Base-by-base conservation (phyloP, 305 asterid species). In the Fraxinus xanthoxyloides region DNA sequence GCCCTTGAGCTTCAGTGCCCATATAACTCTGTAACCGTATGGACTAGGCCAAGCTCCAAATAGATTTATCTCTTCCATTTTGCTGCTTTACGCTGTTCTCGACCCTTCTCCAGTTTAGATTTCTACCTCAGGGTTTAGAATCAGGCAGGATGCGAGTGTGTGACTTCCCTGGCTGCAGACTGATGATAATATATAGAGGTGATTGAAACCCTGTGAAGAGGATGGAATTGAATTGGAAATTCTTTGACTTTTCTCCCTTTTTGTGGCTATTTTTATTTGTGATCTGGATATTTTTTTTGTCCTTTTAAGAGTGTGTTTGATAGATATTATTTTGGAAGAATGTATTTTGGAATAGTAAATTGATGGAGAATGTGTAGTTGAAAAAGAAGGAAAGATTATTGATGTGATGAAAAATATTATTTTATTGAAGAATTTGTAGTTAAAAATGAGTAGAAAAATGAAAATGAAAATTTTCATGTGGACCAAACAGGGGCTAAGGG, bases 41-140 rank as follows among this genome's bases (percentile, higher is more conserved):
- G 87, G 85, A 12, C 87, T 84, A 32, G 80, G 80, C 79, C 81
- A 84, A 63, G 73, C 72, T 32, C 84, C 82, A 3, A 46, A 67
- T 19, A 80, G 51, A 24, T 81, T 80, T 9, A 84, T 31, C 76
- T 76, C 81, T 75, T 59, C 80, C 0, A 54, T 79, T 72, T 73
- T 77, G 40, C 65, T n/a, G 65, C 24, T 54, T 5, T n/a, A 19
- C 24, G 24, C 24, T 17, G 23, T 54, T n/a, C 65, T 54, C 24
- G 9, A 54, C 26, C 26, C 10, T 40, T 9, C 12, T 38, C 46
- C 46, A 8, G 46, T 38, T 38, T 38, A 38, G 12, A 38, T 8
- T 38, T 38, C 46, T 40, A 2, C 4, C 48, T 9, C 15, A 2
- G 48, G 48, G 48, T 40, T 54, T 54, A 54, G 65, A 54, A 54